Base-by-base conservation (phyloP, 2,329 filamentous ascomycete genomes). In the Ceratocystis papillata region DNA sequence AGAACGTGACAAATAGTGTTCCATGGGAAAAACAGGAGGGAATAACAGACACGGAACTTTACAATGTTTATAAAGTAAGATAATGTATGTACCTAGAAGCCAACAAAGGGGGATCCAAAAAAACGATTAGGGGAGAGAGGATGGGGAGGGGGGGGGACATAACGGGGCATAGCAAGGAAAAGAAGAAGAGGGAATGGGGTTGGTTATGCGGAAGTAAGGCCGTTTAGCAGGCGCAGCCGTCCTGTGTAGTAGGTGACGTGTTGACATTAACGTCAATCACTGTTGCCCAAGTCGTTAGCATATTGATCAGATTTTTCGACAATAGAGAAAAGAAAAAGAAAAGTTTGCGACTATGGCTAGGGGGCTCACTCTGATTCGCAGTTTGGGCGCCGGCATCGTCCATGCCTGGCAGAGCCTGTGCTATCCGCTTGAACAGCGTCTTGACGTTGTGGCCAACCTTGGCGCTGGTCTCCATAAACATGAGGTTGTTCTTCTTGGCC, bases 391-490 rank as follows among this genome's bases (percentile, higher is more conserved):
- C 86, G 71, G 87, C 85, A 70, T 90, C 88, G 76, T 99, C 94
- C 94, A 99, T 97, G 25, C 94, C 94, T 6, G 94, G 94, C 72
- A 99, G 80, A 46, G 95, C 94, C 78, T 99, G 94, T 50, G 95
- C 94, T 84, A 99, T 99, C 80, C 91, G 88, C 81, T 92, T 90
- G 80, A 99, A 99, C 67, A 99, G 80, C 71, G 88, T 89, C 82
- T 99, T 99, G 71, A 99, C 95, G 74, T 99, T 99, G 77, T 97
- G 91, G 50, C 95, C 92, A 12, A 96, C 82, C 82, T 99, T 99
- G 65, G 94, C 94, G 76, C 91, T 96, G 65, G 94, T 99, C 81
- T 99, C 94, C 72, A 99, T 94, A 74, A 99, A 99, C 89, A 99
- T 96, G 71, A 96, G 80, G 70, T 94, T 94, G 77, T 96, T 93